Base-by-base conservation (phyloP, 768 basidiomycete species). In the Leccinellum albellum region DNA sequence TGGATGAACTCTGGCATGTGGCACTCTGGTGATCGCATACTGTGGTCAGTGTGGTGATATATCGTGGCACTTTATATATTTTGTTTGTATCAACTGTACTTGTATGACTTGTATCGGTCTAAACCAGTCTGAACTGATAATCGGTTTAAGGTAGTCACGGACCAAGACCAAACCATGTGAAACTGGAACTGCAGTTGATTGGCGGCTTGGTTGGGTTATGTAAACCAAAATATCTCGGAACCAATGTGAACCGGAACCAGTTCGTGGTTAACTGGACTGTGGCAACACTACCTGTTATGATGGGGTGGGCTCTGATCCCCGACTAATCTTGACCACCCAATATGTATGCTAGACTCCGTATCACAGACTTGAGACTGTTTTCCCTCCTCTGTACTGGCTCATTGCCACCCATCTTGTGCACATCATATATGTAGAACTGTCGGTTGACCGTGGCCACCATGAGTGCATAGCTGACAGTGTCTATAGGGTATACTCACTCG, bases 311-410 rank as follows among this genome's bases (percentile, higher is more conserved):
- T n/a, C n/a, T n/a, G n/a, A n/a, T n/a, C n/a, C n/a, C n/a, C n/a
- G n/a, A n/a, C n/a, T n/a, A n/a, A n/a, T n/a, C n/a, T n/a, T n/a
- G n/a, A n/a, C n/a, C n/a, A n/a, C n/a, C n/a, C n/a, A 17, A 26
- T 26, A 98, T 98, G 68, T 91, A 93, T 14, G 89, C 91, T 53
- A 99, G 72, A 48, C 87, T 88, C 56, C 94, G 77, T 44, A 94
- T 98, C 89, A 97, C 89, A 70, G 90, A 98, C 73, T 96, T 97
- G 57, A 99, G 73, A 62, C 91, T 94, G 70, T 91, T 94, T 74
- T 98, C 96, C 60, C 96, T 75, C 70, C 85, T 81, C 66, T 94
- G 91, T 51, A 82, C 78, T 0, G 90, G 88, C 51, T 79, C 74
- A 54, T 79, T 77, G 26, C 26, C 26, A 26, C 26, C 26, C 84